Evolutionary conservation across 2,329 filamentous ascomycete genomes (phyloP), one percentile per base, ranked within the genome.

Genomic region (Nigrograna mackinnonii): DNA sequence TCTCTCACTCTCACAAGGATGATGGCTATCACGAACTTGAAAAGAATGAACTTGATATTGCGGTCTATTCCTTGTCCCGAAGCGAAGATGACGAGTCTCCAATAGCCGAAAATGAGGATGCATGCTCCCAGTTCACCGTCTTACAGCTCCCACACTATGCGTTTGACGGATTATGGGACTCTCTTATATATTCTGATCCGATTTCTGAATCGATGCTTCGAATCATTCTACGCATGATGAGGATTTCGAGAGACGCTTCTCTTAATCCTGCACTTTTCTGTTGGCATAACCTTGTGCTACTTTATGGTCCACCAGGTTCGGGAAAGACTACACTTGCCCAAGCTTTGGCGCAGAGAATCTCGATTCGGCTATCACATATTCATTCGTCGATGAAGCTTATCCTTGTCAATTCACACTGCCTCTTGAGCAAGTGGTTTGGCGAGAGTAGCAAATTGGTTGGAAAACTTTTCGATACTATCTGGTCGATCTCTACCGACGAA

Each of bases 301-400:
- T 76, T 5, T 60, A 74, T 40, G 73, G 73, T 1, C 69, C 72
- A 6, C 68, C 73, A 2, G 73, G 73, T 1, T 67, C 61, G 14
- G 72, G 72, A 2, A 75, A 74, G 51, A 72, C 68, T 16, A 71
- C 66, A 2, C 56, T 76, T 2, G 74, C 70, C 41, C 69, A 73
- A 18, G 74, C 69, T 3, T 57, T 78, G 67, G 65, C 82, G 68
- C 75, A 79, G 43, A 77, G 76, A 51, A 62, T 78, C 2, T 67
- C 71, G 14, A 76, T 79, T 24, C 66, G 76, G 0, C 61, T 78
- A 1, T 62, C 64, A 1, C 49, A 59, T 3, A 41, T 41, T 2
- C 78, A 71, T 44, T 57, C 62, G 2, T 37, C 57, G 1, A 63
- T 66, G 1, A 66, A 57, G 17, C 58, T 79, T 4, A 52, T 78